These are phyloP conservation scores for Zizania palustris DNA, from an alignment of 202 grass and related monocot genomes.

Conservation along the genomic window DNA sequence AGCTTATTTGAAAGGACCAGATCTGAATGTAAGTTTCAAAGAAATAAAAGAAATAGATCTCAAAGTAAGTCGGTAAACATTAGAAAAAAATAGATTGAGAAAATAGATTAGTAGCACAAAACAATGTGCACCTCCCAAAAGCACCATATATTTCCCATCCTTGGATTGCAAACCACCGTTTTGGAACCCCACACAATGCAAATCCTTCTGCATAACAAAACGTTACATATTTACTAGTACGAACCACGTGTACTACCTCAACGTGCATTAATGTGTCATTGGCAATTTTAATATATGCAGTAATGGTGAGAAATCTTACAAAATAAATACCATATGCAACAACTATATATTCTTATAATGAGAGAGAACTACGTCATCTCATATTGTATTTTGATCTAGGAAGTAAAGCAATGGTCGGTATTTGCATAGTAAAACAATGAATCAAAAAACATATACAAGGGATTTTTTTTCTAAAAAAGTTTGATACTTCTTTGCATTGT, in stretches of 20 bases:
- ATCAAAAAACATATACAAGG: neutral
- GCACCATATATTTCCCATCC: constrained; percentile 89
- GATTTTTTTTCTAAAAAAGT: neutral
- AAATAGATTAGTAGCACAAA: constrained; percentile 34
- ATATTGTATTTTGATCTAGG: neutral
- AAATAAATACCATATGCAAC: neutral
- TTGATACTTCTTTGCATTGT: neutral
- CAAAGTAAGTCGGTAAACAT: constrained; percentile 38
- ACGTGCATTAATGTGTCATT: neutral
- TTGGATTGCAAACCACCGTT: constrained; percentile 84
- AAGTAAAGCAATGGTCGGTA: constrained; percentile 4
- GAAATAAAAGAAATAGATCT: constrained; percentile 65
- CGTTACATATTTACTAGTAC: constrained; percentile 4
- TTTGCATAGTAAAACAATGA: neutral
- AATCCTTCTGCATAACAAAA: constrained; percentile 37
- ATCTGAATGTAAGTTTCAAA: constrained; percentile 61
- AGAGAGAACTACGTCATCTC: neutral
- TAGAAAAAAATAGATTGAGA: constrained; percentile 15
- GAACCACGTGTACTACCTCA: neutral
- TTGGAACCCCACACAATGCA: constrained; percentile 85
- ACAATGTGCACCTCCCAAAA: constrained; percentile 75
- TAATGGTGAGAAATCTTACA: constrained; percentile 4
- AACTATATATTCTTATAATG: constrained; percentile 8
- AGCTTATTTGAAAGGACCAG: constrained; percentile 89
- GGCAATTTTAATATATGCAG: neutral